Percentiles rank a stretch among this genome's conserved stretches.
Evolutionary conservation across 495 filamentous ascomycete species (phyloP).

Genomic region (Podospora conica): DNA sequence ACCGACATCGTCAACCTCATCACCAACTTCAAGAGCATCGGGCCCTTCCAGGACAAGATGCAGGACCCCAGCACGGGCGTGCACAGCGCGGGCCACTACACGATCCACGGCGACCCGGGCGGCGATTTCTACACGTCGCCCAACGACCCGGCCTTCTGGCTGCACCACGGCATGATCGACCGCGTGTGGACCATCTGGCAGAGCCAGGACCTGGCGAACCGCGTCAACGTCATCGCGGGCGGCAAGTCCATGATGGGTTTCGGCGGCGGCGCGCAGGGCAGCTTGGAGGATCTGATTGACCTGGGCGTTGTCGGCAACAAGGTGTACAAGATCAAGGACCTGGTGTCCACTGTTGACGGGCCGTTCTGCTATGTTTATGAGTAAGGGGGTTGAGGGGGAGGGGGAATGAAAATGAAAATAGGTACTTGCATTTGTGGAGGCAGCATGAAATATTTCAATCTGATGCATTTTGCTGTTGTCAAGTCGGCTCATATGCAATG

Average conservation of each 20-base stretch:
- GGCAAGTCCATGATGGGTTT: slow-evolving; percentile 35
- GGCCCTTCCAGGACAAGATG: slow-evolving; percentile 40
- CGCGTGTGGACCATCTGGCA: slow-evolving; percentile 67
- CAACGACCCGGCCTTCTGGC: slow-evolving; percentile 63
- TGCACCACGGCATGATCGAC: slow-evolving; percentile 65
- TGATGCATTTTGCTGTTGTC: neutral
- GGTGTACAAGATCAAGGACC: slow-evolving; percentile 37
- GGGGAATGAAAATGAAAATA: neutral
- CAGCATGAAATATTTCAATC: neutral
- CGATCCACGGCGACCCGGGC: slow-evolving; percentile 36
- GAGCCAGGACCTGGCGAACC: slow-evolving; percentile 30
- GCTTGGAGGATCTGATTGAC: slow-evolving; percentile 38
- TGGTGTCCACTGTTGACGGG: slow-evolving; percentile 42
- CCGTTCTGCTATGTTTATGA: slow-evolving; percentile 48
- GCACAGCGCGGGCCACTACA: slow-evolving; percentile 39
- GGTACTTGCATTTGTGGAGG: neutral
- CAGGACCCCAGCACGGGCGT: slow-evolving; percentile 33
- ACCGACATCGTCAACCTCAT: slow-evolving; percentile 45
- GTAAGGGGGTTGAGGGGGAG: slow-evolving; percentile 18
- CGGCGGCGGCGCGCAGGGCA: slow-evolving; percentile 26
- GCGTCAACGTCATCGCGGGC: slow-evolving; percentile 31
- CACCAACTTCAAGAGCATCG: slow-evolving; percentile 37
- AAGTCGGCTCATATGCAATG: too few relatives aligned
- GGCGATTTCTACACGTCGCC: slow-evolving; percentile 50
- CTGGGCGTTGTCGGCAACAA: slow-evolving; percentile 34